These are phyloP conservation scores for Macrophomina tecta DNA, from an alignment of 2,329 filamentous ascomycete genomes.

Conservation along the genomic window DNA sequence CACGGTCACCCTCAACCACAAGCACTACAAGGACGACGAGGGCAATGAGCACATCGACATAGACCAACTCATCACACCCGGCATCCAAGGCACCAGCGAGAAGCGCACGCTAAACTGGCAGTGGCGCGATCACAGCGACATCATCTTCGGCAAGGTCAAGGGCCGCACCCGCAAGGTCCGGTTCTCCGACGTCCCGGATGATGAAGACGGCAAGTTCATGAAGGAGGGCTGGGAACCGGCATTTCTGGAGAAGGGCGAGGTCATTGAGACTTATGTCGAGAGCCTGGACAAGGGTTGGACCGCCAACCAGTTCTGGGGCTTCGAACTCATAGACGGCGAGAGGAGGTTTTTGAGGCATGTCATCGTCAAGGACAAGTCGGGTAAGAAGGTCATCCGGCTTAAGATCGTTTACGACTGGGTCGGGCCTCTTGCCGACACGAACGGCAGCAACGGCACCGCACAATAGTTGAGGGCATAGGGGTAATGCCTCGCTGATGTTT, in stretches of 20 bases:
- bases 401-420: slow-evolving; percentile 12
- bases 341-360: slow-evolving; percentile 42
- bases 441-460: too few relatives aligned
- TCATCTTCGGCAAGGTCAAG: slow-evolving; percentile 76
- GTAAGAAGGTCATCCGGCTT: slow-evolving; percentile 5
- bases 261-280: slow-evolving; percentile 41
- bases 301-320: slow-evolving; percentile 43
- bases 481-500: too few relatives aligned
- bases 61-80: slow-evolving; percentile 69
- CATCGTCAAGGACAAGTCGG: slow-evolving; percentile 42
- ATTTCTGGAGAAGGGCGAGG: slow-evolving; percentile 33
- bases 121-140: slow-evolving; percentile 72
- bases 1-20: slow-evolving; percentile 70
- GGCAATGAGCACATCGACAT: slow-evolving; percentile 63
- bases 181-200: slow-evolving; percentile 31
- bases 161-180: slow-evolving; percentile 63
- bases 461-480: too few relatives aligned
- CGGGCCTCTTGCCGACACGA: neutral
- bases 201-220: slow-evolving; percentile 14
- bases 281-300: slow-evolving; percentile 45
- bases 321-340: slow-evolving; percentile 39
- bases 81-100: slow-evolving; percentile 70
- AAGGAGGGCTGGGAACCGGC: slow-evolving; percentile 38
- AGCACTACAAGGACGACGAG: slow-evolving; percentile 50
- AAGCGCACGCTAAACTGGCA: slow-evolving; percentile 62